These are phyloP conservation scores for Monosporascus cannonballus DNA, from an alignment of 2,329 filamentous ascomycete species.

Conservation along the genomic window DNA sequence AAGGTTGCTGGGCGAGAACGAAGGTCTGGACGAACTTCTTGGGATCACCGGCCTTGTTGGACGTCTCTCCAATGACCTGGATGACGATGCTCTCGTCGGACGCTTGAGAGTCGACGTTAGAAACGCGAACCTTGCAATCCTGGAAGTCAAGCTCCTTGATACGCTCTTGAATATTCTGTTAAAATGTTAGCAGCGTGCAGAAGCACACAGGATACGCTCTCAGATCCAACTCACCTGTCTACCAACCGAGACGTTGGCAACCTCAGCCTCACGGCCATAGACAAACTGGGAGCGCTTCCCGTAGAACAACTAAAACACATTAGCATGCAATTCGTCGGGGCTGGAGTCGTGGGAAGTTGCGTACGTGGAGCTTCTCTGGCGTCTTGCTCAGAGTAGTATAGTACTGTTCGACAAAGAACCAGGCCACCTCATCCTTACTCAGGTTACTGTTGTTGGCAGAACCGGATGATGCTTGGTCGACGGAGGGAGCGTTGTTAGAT, in stretches of 20 bases:
- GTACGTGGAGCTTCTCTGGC: slow-evolving; percentile 83
- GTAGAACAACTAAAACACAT: slow-evolving; percentile 66
- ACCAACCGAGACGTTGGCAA: slow-evolving; percentile 79
- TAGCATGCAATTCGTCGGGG: not conserved
- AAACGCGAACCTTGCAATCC: slow-evolving; percentile 95
- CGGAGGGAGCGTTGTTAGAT: slow-evolving; percentile 21
- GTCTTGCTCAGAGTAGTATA: slow-evolving; percentile 95
- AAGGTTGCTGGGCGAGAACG: slow-evolving; percentile 90
- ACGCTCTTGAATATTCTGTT: slow-evolving; percentile 83
- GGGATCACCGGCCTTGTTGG: slow-evolving; percentile 84
- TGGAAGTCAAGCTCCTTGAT: slow-evolving; percentile 92
- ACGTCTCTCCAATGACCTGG: slow-evolving; percentile 96
- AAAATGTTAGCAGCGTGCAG: slow-evolving; percentile 2
- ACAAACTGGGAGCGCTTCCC: slow-evolving; percentile 94
- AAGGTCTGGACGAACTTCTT: slow-evolving; percentile 98
- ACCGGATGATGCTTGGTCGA: slow-evolving; percentile 23
- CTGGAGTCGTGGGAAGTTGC: slow-evolving; percentile 16
- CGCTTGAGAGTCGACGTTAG: slow-evolving; percentile 94
- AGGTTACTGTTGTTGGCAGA: slow-evolving; percentile 38
- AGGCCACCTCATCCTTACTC: slow-evolving; percentile 90
- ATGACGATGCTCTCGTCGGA: slow-evolving; percentile 93
- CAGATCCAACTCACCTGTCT: slow-evolving; percentile 61
- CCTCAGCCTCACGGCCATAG: slow-evolving; percentile 83
- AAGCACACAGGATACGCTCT: slow-evolving; percentile 1
- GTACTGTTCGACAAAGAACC: slow-evolving; percentile 99